A percentile compares a stretch with the other conserved stretches of the same genome.
phyloP scores from a whole-genome alignment of 75 land plant species.

The Cryptomeria japonica region DNA sequence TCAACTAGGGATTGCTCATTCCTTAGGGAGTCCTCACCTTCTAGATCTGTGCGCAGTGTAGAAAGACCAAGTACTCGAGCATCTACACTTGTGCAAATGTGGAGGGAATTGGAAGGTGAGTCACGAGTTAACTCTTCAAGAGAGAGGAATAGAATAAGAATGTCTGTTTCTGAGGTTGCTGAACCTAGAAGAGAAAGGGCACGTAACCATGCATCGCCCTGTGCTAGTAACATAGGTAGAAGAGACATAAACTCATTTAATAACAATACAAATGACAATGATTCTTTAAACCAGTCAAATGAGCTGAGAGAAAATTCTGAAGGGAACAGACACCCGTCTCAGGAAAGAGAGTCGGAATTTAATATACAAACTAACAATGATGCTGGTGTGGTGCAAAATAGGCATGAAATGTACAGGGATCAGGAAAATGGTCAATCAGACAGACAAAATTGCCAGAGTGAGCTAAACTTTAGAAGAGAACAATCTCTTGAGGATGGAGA shows the following conservation, averaged over 20 bases:
- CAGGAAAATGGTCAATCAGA: constrained; percentile 38
- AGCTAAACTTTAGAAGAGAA: background rate
- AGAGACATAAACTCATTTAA: constrained; percentile 16
- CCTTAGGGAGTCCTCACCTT: constrained; percentile 44
- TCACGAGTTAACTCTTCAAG: constrained; percentile 30
- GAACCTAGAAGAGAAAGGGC: background rate
- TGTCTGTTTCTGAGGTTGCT: constrained; percentile 17
- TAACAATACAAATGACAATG: constrained; percentile 12
- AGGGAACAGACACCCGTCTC: background rate
- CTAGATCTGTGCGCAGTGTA: constrained; percentile 24
- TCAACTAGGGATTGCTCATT: constrained; percentile 90
- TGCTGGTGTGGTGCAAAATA: constrained; percentile 31
- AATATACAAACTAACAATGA: constrained; percentile 7
- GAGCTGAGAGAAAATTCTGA: constrained; percentile 35
- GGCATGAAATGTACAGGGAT: constrained; percentile 32
- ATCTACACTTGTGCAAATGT: constrained; percentile 56
- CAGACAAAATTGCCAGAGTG: constrained; percentile 15
- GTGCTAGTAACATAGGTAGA: constrained; percentile 4
- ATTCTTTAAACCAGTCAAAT: constrained; percentile 26
- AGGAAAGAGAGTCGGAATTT: background rate
- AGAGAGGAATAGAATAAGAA: constrained; percentile 26
- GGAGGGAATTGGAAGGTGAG: constrained; percentile 52
- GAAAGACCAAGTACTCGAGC: constrained; percentile 26
- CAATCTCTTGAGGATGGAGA: constrained; percentile 20
- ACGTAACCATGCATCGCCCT: constrained; percentile 13